Evolutionary conservation across 768 basidiomycete genomes (phyloP).

Genomic region (Porphyrellus cyaneotinctus): DNA sequence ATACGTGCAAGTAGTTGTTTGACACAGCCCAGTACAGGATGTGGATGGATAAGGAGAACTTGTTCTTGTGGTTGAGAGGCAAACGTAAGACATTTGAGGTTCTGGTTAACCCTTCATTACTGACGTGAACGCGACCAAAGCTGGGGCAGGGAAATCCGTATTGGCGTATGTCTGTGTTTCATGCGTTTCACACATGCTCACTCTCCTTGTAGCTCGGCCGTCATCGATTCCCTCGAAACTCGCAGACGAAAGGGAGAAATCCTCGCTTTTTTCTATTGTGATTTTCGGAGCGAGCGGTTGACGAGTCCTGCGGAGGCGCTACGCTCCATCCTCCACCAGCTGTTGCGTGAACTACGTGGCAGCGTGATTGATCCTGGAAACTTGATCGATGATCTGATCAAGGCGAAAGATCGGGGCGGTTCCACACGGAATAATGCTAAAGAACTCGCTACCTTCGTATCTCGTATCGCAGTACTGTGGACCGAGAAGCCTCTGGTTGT

Average conservation of each 20-base stretch:
- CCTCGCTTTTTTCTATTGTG: too few relatives aligned
- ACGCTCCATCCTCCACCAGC: not conserved
- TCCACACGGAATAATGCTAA: not conserved
- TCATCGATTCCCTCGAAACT: too few relatives aligned
- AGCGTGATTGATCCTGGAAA: not conserved
- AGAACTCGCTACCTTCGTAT: not conserved
- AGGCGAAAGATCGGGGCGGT: not conserved
- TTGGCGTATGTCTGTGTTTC: too few relatives aligned
- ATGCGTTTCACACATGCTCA: too few relatives aligned
- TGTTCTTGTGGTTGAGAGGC: not conserved
- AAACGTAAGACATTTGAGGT: not conserved
- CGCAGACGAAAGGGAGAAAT: too few relatives aligned
- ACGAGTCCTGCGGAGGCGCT: not conserved
- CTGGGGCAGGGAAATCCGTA: too few relatives aligned
- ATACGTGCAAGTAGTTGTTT: conserved; percentile 3
- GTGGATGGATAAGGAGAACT: not conserved
- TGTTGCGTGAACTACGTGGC: not conserved
- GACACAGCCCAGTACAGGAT: not conserved
- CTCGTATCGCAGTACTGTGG: not conserved
- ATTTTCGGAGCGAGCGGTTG: too few relatives aligned
- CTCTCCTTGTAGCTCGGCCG: too few relatives aligned
- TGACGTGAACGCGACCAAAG: too few relatives aligned
- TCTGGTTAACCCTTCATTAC: not conserved
- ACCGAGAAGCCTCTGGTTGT: not conserved
- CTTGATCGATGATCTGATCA: not conserved